Evolutionary conservation across 148 eudicot genomes (phyloP).

Genomic region (Pharnaceum exiguum): DNA sequence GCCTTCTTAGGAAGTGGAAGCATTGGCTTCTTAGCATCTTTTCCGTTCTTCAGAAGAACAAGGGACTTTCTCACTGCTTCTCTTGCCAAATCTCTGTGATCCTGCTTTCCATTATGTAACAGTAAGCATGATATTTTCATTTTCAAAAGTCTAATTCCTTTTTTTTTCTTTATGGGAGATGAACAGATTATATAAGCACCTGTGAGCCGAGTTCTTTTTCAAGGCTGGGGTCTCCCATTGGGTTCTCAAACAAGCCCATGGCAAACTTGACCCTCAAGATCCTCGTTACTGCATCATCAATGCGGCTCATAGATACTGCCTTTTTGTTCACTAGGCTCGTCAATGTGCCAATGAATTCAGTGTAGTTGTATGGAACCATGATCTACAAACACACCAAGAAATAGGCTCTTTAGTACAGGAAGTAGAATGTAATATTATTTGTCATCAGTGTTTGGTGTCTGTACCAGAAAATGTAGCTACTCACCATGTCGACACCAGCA

Average conservation of each 20-base stretch:
- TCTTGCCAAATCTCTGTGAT: too few species aligned
- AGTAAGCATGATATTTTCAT: too few species aligned
- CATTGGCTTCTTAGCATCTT: background rate
- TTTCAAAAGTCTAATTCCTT: too few species aligned
- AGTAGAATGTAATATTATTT: too few species aligned
- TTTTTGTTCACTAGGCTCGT: conserved; percentile 36
- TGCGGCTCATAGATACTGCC: conserved; percentile 37
- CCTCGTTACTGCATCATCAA: conserved; percentile 49
- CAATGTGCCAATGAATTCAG: conserved; percentile 30
- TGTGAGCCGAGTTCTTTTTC: conserved; percentile 37
- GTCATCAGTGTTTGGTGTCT: too few species aligned
- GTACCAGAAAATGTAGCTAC: background rate
- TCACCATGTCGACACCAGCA: conserved; percentile 54
- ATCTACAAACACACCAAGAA: background rate
- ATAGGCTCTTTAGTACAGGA: background rate
- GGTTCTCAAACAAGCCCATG: conserved; percentile 51
- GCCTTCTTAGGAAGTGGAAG: conserved; percentile 12
- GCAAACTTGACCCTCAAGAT: conserved; percentile 49
- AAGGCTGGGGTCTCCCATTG: conserved; percentile 33
- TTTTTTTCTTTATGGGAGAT: too few species aligned
- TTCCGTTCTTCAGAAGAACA: too few species aligned
- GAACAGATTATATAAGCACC: too few species aligned
- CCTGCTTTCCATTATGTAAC: too few species aligned
- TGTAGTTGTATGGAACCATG: conserved; percentile 36
- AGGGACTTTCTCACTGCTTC: too few species aligned